These are phyloP conservation scores for Pisolithus thermaeus DNA, from an alignment of 1,284 basidiomycete genomes.

Conservation along the genomic window DNA sequence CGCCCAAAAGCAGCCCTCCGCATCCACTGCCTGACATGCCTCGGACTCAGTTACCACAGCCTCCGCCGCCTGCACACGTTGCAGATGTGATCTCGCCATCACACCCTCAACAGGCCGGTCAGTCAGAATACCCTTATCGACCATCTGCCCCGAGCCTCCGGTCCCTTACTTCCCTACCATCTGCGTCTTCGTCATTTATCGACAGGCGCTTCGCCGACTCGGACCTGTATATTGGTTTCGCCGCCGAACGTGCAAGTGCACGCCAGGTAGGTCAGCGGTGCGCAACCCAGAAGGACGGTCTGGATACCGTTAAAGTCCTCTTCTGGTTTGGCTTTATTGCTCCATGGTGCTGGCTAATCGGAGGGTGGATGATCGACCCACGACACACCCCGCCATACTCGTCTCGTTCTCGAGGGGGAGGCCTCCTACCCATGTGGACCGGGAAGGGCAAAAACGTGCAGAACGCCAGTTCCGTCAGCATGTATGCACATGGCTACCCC, in stretches of 20 bases:
- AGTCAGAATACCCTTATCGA: conserved; percentile 15
- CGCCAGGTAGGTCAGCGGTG: conserved; percentile 16
- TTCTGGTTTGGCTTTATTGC: conserved; percentile 67
- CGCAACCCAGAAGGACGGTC: conserved; percentile 22
- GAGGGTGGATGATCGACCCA: conserved; percentile 60
- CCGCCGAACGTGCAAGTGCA: conserved; percentile 18
- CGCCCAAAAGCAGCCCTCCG: not conserved
- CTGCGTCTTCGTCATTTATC: conserved; percentile 30
- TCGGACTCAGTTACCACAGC: conserved; percentile 11
- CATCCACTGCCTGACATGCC: not conserved
- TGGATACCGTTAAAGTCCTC: conserved; percentile 48
- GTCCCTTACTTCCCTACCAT: conserved; percentile 16
- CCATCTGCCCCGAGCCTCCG: conserved; percentile 26
- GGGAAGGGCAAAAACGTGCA: conserved; percentile 12
- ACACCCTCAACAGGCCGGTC: conserved; percentile 16
- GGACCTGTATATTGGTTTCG: conserved; percentile 20
- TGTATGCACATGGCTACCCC: conserved; percentile 23
- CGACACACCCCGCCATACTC: conserved; percentile 2
- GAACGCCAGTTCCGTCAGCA: conserved; percentile 19
- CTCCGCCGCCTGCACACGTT: conserved; percentile 19
- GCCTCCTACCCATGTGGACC: conserved; percentile 33
- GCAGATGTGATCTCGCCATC: conserved; percentile 23
- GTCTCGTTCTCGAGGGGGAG: conserved; percentile 16
- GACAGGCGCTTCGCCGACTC: conserved; percentile 29
- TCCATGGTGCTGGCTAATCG: conserved; percentile 65